Base-by-base conservation (phyloP, 768 basidiomycete species). In the Rhizopogon sp. region DNA sequence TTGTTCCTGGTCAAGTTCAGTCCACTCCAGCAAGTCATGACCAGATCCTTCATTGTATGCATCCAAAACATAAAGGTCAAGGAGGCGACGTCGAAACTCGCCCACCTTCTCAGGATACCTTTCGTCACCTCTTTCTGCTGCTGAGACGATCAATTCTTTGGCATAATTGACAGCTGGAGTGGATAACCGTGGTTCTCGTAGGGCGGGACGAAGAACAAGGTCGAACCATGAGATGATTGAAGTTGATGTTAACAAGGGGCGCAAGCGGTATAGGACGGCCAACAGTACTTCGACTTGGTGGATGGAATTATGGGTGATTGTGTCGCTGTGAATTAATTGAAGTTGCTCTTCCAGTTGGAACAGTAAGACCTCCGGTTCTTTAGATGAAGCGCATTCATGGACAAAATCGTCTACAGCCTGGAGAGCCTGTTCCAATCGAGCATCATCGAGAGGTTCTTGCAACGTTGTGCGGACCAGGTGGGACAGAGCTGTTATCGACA, bases 171-270 rank as follows among this genome's bases (percentile, higher is more conserved):
- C 75, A 5, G 85, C 77, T 22, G 72, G 60, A 0, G 77, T 79
- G 3, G 87, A 74, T 17, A 93, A 72, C 59, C 77, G 83, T 39
- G 88, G 84, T 65, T 90, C 85, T 46, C 88, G 84, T 52, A 93
- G 74, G 29, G 89, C 87, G 25, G 88, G 86, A 35, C 90, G 84
- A 3, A 93, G 75, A 28, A 88, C 76, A 35, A 88, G 77, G 66
- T 93, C 89, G 67, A 90, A 93, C 91, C 91, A 93, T 28, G 76
- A 84, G 54, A 90, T 85, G 53, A 91, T 74, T 25, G 87, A 87
- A 6, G 76, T 76, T 7, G 86, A 72, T 3, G 87, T 74, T 6
- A 90, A 72, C 29, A 88, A 74, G 11, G 84, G 79, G 9, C 74
- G 73, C 28, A 92, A 76, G 60, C 82, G 82, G 58, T 79, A 77